Evolutionary conservation across 2,329 filamentous ascomycete genomes (phyloP).

Genomic region (Fusarium sp.): DNA sequence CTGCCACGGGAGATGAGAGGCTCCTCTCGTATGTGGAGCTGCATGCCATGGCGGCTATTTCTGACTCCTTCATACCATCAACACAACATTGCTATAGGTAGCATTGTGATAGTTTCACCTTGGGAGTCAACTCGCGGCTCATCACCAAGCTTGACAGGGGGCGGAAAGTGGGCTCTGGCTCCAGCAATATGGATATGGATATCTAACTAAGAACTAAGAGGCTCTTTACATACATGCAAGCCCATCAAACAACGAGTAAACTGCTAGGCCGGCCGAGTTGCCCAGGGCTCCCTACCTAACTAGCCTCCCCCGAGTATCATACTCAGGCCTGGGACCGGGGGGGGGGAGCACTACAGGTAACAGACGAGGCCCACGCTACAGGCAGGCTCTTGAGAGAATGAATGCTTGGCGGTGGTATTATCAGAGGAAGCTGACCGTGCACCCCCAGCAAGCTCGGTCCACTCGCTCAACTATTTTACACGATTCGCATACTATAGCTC

Average conservation of each 20-base stretch:
- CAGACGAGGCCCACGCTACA: not conserved
- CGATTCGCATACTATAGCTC: constrained; percentile 37
- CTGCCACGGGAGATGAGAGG: constrained; percentile 8
- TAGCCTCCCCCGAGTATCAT: not conserved
- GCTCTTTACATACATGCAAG: constrained; percentile 22
- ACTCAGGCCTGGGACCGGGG: too few relatives aligned
- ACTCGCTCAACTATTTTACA: constrained; percentile 23
- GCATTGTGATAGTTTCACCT: not conserved
- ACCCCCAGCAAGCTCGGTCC: constrained; percentile 17
- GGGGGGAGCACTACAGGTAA: constrained; percentile 2
- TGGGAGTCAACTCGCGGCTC: constrained; percentile 24
- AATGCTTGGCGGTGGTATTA: constrained; percentile 25
- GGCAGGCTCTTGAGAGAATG: constrained; percentile 2
- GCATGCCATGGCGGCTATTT: constrained; percentile 30
- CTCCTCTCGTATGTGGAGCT: constrained; percentile 20
- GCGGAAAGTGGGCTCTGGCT: constrained; percentile 30
- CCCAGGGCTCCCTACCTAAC: constrained; percentile 7
- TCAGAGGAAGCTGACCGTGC: constrained; percentile 24
- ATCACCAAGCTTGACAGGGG: constrained; percentile 14
- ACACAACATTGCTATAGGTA: too few relatives aligned
- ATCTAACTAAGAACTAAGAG: constrained; percentile 23
- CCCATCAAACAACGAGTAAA: constrained; percentile 2
- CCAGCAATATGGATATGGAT: constrained; percentile 17
- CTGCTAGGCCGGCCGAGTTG: constrained; percentile 4
- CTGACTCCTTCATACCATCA: constrained; percentile 10